phyloP scores from a whole-genome alignment of 2,329 filamentous ascomycete species.

The Knufia fluminis region DNA sequence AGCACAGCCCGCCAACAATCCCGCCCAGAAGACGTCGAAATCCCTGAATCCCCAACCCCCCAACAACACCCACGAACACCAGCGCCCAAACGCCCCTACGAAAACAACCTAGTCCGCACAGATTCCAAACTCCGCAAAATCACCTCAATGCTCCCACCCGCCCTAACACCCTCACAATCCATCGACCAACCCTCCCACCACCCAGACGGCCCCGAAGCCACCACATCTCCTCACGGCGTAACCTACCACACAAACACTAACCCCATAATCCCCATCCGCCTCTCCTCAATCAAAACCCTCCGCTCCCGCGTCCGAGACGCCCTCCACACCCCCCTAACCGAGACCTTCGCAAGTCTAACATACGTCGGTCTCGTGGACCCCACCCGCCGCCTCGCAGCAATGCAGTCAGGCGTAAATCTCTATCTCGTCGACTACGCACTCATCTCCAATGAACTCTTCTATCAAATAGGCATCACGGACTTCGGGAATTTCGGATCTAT shows the following conservation, averaged over 20 bases:
- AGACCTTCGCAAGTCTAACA: slow-evolving; percentile 77
- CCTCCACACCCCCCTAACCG: slow-evolving; percentile 77
- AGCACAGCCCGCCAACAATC: slow-evolving; percentile 26
- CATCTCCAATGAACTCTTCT: slow-evolving; percentile 80
- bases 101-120: slow-evolving; percentile 83
- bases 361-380: slow-evolving; percentile 93
- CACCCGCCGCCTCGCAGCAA: slow-evolving; percentile 73
- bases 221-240: slow-evolving; percentile 28
- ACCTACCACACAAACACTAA: no score
- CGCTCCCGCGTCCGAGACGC: slow-evolving; percentile 69
- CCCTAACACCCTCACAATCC: slow-evolving; percentile 27
- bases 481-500: slow-evolving; percentile 91
- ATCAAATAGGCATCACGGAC: slow-evolving; percentile 87
- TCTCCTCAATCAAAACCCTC: slow-evolving; percentile 78
- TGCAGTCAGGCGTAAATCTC: slow-evolving; percentile 85
- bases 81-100: slow-evolving; percentile 51
- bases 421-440: slow-evolving; percentile 91
- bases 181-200: slow-evolving; percentile 24
- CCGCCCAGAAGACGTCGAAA: slow-evolving; percentile 31
- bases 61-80: slow-evolving; percentile 28
- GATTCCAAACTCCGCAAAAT: slow-evolving; percentile 87
- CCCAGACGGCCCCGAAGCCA: slow-evolving; percentile 21
- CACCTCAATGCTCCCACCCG: slow-evolving; percentile 80
- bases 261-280: slow-evolving; percentile 59
- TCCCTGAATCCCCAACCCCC: slow-evolving; percentile 22